These are phyloP conservation scores for Argentina anserina DNA, from an alignment of 306 rosid species.

Conservation along the genomic window DNA sequence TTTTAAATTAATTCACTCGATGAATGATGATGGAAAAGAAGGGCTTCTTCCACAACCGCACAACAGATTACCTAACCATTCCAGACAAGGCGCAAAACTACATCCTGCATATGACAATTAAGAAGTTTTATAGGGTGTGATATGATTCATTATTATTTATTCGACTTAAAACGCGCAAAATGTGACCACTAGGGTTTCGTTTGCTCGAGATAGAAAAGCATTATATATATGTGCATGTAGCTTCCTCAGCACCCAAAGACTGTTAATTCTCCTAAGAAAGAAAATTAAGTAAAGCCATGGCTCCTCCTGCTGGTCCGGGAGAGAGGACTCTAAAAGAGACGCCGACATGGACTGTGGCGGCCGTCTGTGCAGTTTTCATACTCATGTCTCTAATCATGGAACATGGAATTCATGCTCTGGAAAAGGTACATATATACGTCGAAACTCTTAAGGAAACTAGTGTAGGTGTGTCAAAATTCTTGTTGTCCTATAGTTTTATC, in stretches of 20 bases:
- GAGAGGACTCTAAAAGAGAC: slow-evolving; percentile 53
- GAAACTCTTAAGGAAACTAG: not conserved
- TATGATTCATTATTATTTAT: not conserved
- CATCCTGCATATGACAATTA: slow-evolving; percentile 9
- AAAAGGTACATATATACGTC: slow-evolving; percentile 35
- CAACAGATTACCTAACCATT: slow-evolving; percentile 5
- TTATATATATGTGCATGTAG: not conserved
- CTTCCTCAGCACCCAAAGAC: not conserved
- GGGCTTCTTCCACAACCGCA: not conserved
- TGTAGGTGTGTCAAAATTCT: not conserved
- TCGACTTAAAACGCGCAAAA: not conserved
- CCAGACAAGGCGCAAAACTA: slow-evolving; percentile 7
- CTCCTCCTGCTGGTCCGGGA: slow-evolving; percentile 22
- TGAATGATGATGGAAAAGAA: not conserved
- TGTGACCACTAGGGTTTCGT: not conserved
- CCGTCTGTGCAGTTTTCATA: slow-evolving; percentile 52
- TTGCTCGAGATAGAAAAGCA: not conserved
- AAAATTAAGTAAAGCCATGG: slow-evolving; percentile 9
- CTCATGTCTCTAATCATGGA: slow-evolving; percentile 54
- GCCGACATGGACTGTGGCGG: slow-evolving; percentile 77
- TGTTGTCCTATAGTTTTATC: not conserved
- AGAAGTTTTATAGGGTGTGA: not conserved
- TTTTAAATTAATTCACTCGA: not conserved
- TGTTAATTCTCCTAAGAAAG: not conserved
- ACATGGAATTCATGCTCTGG: slow-evolving; percentile 56